Evolutionary conservation across 192 early-diverging fungal genomes (phyloP), one percentile per base, ranked within the genome.

Genomic region (Rhizophagus sp.): DNA sequence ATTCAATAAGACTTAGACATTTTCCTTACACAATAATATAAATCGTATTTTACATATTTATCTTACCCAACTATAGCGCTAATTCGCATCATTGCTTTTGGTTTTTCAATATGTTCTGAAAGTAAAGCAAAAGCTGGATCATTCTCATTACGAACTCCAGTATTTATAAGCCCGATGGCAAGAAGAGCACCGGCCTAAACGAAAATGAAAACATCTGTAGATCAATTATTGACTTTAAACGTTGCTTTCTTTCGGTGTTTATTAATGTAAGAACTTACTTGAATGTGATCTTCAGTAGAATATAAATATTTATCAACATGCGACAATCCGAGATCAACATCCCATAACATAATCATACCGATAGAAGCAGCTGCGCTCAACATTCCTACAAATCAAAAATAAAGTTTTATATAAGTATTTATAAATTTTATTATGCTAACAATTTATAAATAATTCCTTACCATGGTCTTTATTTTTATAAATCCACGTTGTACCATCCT

Each of bases 381-480:
- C 96, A 97, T 98, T 68, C 94, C 93, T 87, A n/a, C 30, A 74
- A 30, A 33, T 66, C 2, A 33, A 66, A 30, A 66, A 6, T 41
- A 30, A 30, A n/a, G n/a, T 41, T 8, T 6, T 41, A 41, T 41
- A 8, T 41, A 41, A 41, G 8, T 41, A 15, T 15, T 30, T 24
- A 50, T 17, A 15, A 50, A 73, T 39, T 49, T n/a, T 10, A 73
- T 50, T 13, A 27, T 27, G n/a, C 17, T 50, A 6, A 19, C 44
- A 27, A 12, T 33, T 0, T 49, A 2, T 19, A 36, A n/a, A 17
- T 68, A 69, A 52, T 34, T 41, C n/a, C 24, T 71, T 71, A 86
- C 93, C 95, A 75, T 96, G 89, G 62, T 98, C 98, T 87, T 99
- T 99, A 89, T 98, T 98, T 86, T 97, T 98, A 90, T 94, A 97